Evolutionary conservation across 2,329 filamentous ascomycete genomes (phyloP), one percentile per base, ranked within the genome.

Genomic region (Fusarium tricinctum): DNA sequence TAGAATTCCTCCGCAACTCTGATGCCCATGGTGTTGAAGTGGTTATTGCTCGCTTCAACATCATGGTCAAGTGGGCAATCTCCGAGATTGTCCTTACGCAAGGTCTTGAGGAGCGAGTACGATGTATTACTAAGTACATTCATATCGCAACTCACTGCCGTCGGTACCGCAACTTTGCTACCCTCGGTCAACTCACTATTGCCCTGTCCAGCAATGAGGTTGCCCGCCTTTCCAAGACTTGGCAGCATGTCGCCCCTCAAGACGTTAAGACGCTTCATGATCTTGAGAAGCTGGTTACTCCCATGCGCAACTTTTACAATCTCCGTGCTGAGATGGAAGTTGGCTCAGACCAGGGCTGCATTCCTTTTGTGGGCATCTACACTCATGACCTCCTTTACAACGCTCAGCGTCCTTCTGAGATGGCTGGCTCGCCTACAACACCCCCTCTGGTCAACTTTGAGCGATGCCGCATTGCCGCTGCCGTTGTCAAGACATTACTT

Each of bases 31-130:
- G 92, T 15, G 91, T 96, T 38, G 92, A 95, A 75, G 90, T 96
- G 22, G 92, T 94, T 47, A 92, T 95, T 77, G 91, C 92, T 10
- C 90, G 92, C 48, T 96, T 96, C 82, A 96, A 96, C 77, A 88
- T 96, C 67, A 92, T 95, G 82, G 92, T 94, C 64, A 95, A 95
- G 77, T 96, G 92, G 92, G 90, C 89, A 28, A 86, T 94, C 28
- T 95, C 92, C 1, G 91, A 95, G 77, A 87, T 92, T 68, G 86
- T 96, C 10, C 84, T 96, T 47, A 96, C 92, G 0, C 87, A 90
- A 68, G 82, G 89, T 57, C 79, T 90, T 13, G 88, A 90, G 63
- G 92, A 96, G 78, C 86, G 92, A 52, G 91, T 91, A 22, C 84
- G 89, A 38, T 93, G 90, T 76, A 88, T 96, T 66, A 89, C 92